Evolutionary conservation across 2,329 filamentous ascomycete species (phyloP), one percentile per base, ranked within the genome.

Genomic region (Trichoderma sp.): DNA sequence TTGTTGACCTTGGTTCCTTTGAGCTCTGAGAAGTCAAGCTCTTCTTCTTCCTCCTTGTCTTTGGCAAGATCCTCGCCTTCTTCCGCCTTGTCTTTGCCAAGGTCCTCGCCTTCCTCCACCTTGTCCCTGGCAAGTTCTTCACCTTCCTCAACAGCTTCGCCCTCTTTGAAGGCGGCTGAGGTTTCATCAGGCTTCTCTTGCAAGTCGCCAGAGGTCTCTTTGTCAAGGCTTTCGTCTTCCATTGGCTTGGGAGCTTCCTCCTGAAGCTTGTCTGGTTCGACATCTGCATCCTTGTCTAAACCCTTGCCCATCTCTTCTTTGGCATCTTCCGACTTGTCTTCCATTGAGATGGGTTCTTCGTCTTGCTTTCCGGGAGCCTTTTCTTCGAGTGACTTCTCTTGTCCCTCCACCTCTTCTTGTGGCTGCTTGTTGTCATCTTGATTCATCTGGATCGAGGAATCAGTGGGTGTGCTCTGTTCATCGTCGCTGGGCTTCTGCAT

Each of bases 1-100:
- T 90, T 89, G 81, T 90, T 90, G 75, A 90, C 86, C 73, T 84
- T 87, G 79, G 84, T 84, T 71, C 83, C 84, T 72, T 86, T 85
- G 39, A 90, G 84, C 20, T 83, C 75, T 0, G 85, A 85, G 70
- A 84, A 84, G 75, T 88, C 86, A 12, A 83, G 74, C 20, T 76
- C 73, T 32, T 76, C 73, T 23, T 72, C 73, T 28, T 77, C 73
- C 53, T 77, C 72, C 55, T 76, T 68, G 4, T 70, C 71, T 36
- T 76, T 74, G 4, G n/a, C 30, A 11, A 61, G 57, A 3, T 36
- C 57, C 7, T 61, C 28, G 7, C 23, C 50, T 26, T 70, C 65
- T 8, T 70, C 20, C 11, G 3, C 17, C 36, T 39, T 39, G 13
- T 39, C 71, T 43, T 76, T 74, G 4, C 6, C 30, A 6, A 61